Base-by-base conservation (phyloP, 2,329 filamentous ascomycete species). In the Apiospora malaysiana region DNA sequence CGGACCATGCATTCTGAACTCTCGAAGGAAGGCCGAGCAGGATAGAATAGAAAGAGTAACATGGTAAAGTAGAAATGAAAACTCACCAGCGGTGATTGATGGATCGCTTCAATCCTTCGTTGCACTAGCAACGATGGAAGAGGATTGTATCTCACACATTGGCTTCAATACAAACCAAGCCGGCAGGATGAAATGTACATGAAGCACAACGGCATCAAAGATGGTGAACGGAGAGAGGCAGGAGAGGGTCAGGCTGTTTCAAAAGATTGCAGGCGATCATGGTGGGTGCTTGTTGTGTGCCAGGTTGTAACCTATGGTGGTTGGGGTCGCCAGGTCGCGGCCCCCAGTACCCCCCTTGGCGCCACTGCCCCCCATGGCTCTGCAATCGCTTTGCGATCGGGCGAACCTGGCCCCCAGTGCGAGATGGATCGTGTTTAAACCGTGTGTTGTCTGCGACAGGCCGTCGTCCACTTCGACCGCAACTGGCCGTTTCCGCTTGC, bases 181-280 rank as follows among this genome's bases (percentile, higher is more conserved):
- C 23, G 66, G 43, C 69, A 56, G 46, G 56, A 66, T 32, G 59
- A 56, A 21, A 37, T 37, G 51, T 37, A n/a, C 18, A 47, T 63
- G 68, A 68, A 71, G 65, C 68, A 70, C 25, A 27, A 25, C 21
- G 37, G 25, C 68, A 71, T 71, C 23, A 43, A 70, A 18, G 32
- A n/a, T 7, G n/a, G 18, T 45, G 47, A 70, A 46, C 43, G 66
- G 66, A 32, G 47, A 66, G 49, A 51, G 45, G 32, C 65, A 51
- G n/a, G 67, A 66, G 66, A 68, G 67, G 67, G 67, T 68, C 67
- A 68, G 67, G 27, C 45, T 70, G 71, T 72, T 72, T 72, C 71
- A 70, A 69, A 59, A 66, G 67, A 49, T 46, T 70, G 66, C 68
- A 47, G 65, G 66, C 66, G 43, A 68, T 69, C 68, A 69, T 27